phyloP scores from a whole-genome alignment of 73 alveolate genomes.

The Paramecium biaurelia region DNA sequence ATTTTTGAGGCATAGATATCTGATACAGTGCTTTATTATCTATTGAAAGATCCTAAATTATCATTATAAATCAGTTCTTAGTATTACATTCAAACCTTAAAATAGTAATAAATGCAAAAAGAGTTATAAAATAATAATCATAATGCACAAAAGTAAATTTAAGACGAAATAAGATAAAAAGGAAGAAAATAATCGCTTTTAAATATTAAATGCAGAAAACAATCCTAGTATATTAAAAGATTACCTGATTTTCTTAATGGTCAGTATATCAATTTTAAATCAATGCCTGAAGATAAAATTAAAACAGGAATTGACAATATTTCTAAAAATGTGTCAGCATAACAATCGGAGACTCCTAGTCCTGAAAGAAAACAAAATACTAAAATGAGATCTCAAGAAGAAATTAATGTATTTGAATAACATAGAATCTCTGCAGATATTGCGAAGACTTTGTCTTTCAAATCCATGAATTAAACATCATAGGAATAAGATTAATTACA shows the following conservation, averaged over 20 bases:
- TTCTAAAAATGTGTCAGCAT: not conserved
- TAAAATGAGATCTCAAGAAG: not conserved
- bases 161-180: not conserved
- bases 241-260: not conserved
- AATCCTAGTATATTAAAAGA: not conserved
- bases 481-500: not conserved
- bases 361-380: not conserved
- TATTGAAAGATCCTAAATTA: slow-evolving; percentile 11
- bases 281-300: not conserved
- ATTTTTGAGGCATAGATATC: not conserved
- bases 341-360: not conserved
- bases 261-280: not conserved
- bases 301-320: not conserved
- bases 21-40: not conserved
- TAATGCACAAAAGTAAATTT: not conserved
- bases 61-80: not conserved
- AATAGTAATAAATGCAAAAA: not conserved
- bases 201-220: not conserved
- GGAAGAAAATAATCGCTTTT: not conserved
- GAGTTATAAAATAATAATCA: not conserved
- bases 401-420: not conserved
- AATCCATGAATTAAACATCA: not conserved
- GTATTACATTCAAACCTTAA: not conserved
- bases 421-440: not conserved
- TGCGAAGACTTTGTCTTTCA: not conserved